Percentiles rank a stretch among this genome's conserved stretches.
Conservation (phyloP, 2,329 filamentous ascomycete genomes). For the Remersonia thermophila region DNA sequence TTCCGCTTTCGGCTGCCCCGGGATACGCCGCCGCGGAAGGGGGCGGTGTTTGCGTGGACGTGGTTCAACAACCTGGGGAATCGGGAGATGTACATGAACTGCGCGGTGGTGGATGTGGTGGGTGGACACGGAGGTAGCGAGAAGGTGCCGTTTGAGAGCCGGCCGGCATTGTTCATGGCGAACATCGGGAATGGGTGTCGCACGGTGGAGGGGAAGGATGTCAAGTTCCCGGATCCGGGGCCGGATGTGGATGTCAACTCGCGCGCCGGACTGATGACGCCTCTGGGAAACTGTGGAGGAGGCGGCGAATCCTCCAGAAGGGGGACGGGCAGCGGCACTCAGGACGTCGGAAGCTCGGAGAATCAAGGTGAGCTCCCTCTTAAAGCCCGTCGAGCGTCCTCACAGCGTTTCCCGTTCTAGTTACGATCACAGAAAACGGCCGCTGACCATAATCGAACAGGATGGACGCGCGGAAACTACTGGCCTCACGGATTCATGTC, state of each 20-base stretch:
- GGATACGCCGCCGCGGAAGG: slow-evolving; percentile 39
- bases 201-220: slow-evolving; percentile 41
- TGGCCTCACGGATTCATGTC: slow-evolving; percentile 8
- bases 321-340: slow-evolving; percentile 5
- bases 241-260: slow-evolving; percentile 7
- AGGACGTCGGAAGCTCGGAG: background rate
- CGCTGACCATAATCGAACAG: background rate
- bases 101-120: slow-evolving; percentile 52
- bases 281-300: slow-evolving; percentile 20
- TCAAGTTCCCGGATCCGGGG: slow-evolving; percentile 51
- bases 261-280: background rate
- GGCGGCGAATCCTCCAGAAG: slow-evolving; percentile 5
- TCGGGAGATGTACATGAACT: slow-evolving; percentile 80
- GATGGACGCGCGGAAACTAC: slow-evolving; percentile 8
- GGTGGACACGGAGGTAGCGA: slow-evolving; percentile 17
- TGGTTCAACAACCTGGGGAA: slow-evolving; percentile 69
- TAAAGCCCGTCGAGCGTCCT: too few species aligned
- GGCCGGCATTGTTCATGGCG: slow-evolving; percentile 57
- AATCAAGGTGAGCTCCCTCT: background rate
- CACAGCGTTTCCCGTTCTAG: background rate
- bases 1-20: slow-evolving; percentile 56
- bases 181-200: slow-evolving; percentile 49
- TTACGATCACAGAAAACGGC: too few species aligned
- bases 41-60: slow-evolving; percentile 62
- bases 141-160: slow-evolving; percentile 32